A percentile compares a stretch with the other conserved stretches of the same genome.
These are phyloP conservation scores for Salix brachista DNA, from an alignment of 345 rosid genomes.

Conservation along the genomic window DNA sequence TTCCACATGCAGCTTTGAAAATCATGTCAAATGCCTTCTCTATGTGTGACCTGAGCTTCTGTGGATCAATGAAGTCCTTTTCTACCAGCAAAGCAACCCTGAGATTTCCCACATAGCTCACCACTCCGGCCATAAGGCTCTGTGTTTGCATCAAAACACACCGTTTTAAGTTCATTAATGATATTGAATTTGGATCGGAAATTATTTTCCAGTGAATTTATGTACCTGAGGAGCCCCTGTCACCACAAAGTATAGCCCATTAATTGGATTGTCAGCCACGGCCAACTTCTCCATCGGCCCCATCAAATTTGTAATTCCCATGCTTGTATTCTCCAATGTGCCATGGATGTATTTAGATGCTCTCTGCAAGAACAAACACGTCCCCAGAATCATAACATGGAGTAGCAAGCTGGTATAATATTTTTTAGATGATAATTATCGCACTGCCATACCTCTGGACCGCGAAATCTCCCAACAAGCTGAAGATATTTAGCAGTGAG, in stretches of 20 bases:
- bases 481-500: constrained; percentile 30
- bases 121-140: constrained; percentile 21
- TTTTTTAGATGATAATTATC: not conserved
- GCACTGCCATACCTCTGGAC: constrained; percentile 32
- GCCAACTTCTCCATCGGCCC: constrained; percentile 43
- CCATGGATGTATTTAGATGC: constrained; percentile 24
- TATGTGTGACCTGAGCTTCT: constrained; percentile 18
- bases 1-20: constrained; percentile 12
- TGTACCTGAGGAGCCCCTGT: constrained; percentile 43
- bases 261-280: constrained; percentile 37
- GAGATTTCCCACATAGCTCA: constrained; percentile 38
- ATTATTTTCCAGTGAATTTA: not conserved
- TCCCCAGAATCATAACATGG: not conserved
- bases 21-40: constrained; percentile 32
- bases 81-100: constrained; percentile 29
- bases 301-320: constrained; percentile 35
- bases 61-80: constrained; percentile 34
- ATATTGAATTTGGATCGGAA: not conserved
- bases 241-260: constrained; percentile 37
- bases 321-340: constrained; percentile 38
- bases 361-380: constrained; percentile 13
- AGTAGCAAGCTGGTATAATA: not conserved
- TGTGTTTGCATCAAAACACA: not conserved
- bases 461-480: constrained; percentile 19
- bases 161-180: not conserved